phyloP scores from a whole-genome alignment of 2,329 filamentous ascomycete species.

The Epichloe aotearoae region DNA sequence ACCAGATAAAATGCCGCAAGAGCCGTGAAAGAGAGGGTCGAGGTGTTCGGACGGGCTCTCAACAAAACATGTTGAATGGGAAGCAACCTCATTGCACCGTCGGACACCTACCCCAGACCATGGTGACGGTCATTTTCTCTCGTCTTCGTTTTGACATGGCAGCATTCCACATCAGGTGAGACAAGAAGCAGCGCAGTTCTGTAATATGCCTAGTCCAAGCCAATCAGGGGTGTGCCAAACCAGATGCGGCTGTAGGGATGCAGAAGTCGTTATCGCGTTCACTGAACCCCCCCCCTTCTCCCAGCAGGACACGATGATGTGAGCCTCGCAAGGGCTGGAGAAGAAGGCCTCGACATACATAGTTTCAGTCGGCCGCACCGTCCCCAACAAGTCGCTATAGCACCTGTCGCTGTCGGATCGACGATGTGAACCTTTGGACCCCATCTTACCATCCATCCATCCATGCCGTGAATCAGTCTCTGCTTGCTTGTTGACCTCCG shows the following conservation, averaged over 20 bases:
- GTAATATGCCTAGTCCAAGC: not conserved
- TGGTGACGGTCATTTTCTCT: not conserved
- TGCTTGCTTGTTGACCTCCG: not conserved
- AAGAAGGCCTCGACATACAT: too few relatives aligned
- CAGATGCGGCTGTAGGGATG: too few relatives aligned
- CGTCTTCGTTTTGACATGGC: not conserved
- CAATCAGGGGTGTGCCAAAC: not conserved
- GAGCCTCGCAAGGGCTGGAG: not conserved
- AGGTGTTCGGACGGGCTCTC: too few relatives aligned
- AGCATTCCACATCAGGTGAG: not conserved
- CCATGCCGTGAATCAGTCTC: not conserved
- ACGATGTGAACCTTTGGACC: too few relatives aligned
- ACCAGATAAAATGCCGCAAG: too few relatives aligned
- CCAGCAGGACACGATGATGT: not conserved
- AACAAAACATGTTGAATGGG: too few relatives aligned
- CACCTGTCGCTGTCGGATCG: too few relatives aligned
- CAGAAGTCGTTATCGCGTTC: too few relatives aligned
- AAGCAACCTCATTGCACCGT: not conserved
- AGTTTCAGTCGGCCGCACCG: too few relatives aligned
- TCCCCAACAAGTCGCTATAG: too few relatives aligned
- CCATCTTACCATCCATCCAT: not conserved
- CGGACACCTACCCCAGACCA: not conserved
- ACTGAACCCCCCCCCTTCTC: too few relatives aligned
- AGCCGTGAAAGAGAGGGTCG: too few relatives aligned
- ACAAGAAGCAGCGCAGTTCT: not conserved